A percentile compares a stretch with the other conserved stretches of the same genome.
phyloP scores from a whole-genome alignment of 441 rosid genomes.

The Populus trichocarpa region DNA sequence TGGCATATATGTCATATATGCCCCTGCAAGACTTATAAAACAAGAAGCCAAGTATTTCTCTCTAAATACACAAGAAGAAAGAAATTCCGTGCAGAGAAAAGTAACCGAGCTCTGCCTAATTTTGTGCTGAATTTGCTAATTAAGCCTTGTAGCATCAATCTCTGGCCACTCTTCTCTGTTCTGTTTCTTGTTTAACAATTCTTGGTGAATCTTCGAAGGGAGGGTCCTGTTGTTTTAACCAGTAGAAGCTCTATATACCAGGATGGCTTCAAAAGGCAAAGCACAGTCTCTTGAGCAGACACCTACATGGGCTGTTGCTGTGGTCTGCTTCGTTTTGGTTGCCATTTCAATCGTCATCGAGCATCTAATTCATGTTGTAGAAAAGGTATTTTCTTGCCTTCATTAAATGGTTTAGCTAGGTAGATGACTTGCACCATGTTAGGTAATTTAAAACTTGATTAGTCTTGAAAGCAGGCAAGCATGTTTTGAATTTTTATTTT shows the following conservation, averaged over 20 bases:
- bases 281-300: conserved; percentile 51
- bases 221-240: not conserved
- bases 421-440: not conserved
- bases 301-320: conserved; percentile 94
- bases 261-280: conserved; percentile 3
- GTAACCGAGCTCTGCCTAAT: no score
- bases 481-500: not conserved
- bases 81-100: not conserved
- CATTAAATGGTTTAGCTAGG: not conserved
- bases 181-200: not conserved
- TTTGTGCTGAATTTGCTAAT: no score
- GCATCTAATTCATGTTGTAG: conserved; percentile 25
- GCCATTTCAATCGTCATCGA: conserved; percentile 71
- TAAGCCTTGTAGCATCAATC: not conserved
- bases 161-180: not conserved
- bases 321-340: conserved; percentile 67
- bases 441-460: not conserved
- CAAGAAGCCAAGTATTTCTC: not conserved
- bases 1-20: not conserved
- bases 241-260: not conserved
- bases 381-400: conserved; percentile 2
- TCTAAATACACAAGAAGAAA: not conserved
- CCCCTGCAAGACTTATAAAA: not conserved
- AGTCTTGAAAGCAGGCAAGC: not conserved
- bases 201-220: not conserved